Evolutionary conservation across 306 rosid genomes (phyloP).

Genomic region (Vicia faba): DNA sequence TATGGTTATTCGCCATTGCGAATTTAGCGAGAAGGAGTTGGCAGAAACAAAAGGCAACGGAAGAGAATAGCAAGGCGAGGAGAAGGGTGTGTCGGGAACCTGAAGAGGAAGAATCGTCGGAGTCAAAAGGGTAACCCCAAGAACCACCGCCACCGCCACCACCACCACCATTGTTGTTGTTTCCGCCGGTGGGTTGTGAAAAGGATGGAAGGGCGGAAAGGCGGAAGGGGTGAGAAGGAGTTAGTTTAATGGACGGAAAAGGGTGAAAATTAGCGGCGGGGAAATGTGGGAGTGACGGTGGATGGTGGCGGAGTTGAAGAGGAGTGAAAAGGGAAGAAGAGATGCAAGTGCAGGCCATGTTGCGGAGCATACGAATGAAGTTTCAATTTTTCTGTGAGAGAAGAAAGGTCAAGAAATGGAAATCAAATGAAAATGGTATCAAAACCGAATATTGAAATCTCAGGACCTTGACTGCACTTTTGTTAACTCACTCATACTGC

Average conservation of each 20-base stretch:
- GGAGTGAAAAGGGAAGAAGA: constrained; percentile 30
- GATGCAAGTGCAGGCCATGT: constrained; percentile 41
- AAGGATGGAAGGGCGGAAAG: constrained; percentile 30
- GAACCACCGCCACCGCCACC: constrained; percentile 34
- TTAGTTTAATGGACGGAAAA: constrained; percentile 16
- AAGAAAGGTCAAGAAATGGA: constrained; percentile 23
- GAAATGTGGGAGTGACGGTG: constrained; percentile 17
- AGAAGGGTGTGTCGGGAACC: constrained; percentile 42
- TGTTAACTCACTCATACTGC: not conserved
- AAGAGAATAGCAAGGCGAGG: constrained; percentile 42
- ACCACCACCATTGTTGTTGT: not conserved
- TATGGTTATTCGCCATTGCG: constrained; percentile 53
- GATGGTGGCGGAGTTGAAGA: constrained; percentile 20
- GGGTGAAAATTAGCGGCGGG: constrained; percentile 10
- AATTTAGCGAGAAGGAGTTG: constrained; percentile 55
- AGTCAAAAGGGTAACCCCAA: constrained; percentile 51
- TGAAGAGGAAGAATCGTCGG: constrained; percentile 41
- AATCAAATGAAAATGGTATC: not conserved
- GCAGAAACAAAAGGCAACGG: constrained; percentile 52
- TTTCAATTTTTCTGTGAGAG: not conserved
- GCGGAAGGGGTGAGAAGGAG: constrained; percentile 37
- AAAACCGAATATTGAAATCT: not conserved
- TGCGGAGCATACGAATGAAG: not conserved
- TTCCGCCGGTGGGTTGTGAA: constrained; percentile 10
- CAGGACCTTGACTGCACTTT: not conserved